These are phyloP conservation scores for Fusarium dimerum DNA, from an alignment of 2,329 filamentous ascomycete species.

Conservation along the genomic window DNA sequence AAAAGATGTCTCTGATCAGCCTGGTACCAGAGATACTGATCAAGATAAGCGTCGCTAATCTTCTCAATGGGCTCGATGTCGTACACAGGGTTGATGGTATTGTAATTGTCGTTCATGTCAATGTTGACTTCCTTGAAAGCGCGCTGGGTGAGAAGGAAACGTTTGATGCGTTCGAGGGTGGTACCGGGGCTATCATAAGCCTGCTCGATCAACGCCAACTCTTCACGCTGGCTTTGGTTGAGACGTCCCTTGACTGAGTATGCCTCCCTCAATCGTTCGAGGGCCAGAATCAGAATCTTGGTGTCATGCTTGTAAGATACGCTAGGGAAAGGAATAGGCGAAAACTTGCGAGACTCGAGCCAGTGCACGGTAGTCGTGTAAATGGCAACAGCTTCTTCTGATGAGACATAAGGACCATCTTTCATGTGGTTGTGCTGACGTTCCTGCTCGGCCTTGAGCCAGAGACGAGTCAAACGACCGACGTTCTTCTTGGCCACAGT, in stretches of 20 bases:
- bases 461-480: slow-evolving; percentile 88
- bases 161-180: slow-evolving; percentile 93
- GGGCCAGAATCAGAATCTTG: slow-evolving; percentile 93
- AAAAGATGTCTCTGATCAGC: slow-evolving; percentile 96
- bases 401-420: slow-evolving; percentile 96
- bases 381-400: slow-evolving; percentile 96
- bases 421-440: slow-evolving; percentile 99
- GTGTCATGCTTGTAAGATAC: slow-evolving; percentile 99
- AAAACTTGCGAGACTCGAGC: slow-evolving; percentile 97
- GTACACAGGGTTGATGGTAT: slow-evolving; percentile 97
- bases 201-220: slow-evolving; percentile 94
- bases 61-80: slow-evolving; percentile 99
- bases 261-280: slow-evolving; percentile 89
- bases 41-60: slow-evolving; percentile 97
- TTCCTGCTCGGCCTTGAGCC: slow-evolving; percentile 98
- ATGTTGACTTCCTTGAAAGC: slow-evolving; percentile 99
- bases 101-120: slow-evolving; percentile 99
- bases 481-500: slow-evolving; percentile 99
- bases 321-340: slow-evolving; percentile 96
- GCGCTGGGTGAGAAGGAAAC: slow-evolving; percentile 92
- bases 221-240: slow-evolving; percentile 96
- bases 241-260: slow-evolving; percentile 97
- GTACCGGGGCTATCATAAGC: slow-evolving; percentile 98
- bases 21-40: slow-evolving; percentile 99
- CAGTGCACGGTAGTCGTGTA: slow-evolving; percentile 99